A percentile compares a stretch with the other conserved stretches of the same genome.
phyloP scores from a whole-genome alignment of 306 rosid genomes.

The Macrotyloma uniflorum region DNA sequence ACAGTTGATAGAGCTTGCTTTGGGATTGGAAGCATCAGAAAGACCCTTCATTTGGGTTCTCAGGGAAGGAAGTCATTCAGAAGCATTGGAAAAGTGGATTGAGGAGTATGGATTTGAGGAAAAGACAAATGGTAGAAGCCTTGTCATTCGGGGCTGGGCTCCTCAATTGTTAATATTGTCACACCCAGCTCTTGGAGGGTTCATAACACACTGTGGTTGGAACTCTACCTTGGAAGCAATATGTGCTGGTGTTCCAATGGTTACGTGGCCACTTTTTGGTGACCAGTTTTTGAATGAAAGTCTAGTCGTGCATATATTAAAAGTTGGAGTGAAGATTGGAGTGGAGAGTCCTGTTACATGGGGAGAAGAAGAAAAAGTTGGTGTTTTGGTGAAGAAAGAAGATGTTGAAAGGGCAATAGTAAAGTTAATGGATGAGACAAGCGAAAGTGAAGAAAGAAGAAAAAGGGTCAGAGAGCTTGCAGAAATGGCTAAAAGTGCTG shows the following conservation, averaged over 20 bases:
- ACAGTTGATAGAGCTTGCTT: slow-evolving; percentile 51
- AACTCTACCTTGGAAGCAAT: slow-evolving; percentile 59
- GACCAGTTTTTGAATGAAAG: slow-evolving; percentile 56
- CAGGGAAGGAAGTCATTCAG: slow-evolving; percentile 33
- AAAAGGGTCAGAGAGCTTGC: slow-evolving; percentile 37
- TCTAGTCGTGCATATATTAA: slow-evolving; percentile 32
- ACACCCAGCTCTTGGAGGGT: slow-evolving; percentile 59
- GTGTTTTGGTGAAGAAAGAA: slow-evolving; percentile 46
- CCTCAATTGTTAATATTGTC: slow-evolving; percentile 57
- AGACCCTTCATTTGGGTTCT: slow-evolving; percentile 65
- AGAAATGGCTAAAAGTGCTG: slow-evolving; percentile 45
- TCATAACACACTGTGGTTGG: slow-evolving; percentile 72
- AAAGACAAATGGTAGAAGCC: slow-evolving; percentile 40
- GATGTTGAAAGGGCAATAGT: slow-evolving; percentile 47
- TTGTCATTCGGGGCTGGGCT: slow-evolving; percentile 64
- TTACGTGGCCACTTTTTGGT: slow-evolving; percentile 63
- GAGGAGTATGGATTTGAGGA: slow-evolving; percentile 46
- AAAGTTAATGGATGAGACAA: slow-evolving; percentile 43
- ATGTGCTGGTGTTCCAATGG: slow-evolving; percentile 59
- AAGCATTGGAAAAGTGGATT: slow-evolving; percentile 49
- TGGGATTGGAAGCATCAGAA: slow-evolving; percentile 59
- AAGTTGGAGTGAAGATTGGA: slow-evolving; percentile 48
- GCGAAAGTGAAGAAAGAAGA: slow-evolving; percentile 47
- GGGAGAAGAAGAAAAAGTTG: slow-evolving; percentile 43
- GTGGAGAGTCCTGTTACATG: slow-evolving; percentile 14